Evolutionary conservation across 495 filamentous ascomycete genomes (phyloP).

Genomic region (Diplogelasinospora grovesii): DNA sequence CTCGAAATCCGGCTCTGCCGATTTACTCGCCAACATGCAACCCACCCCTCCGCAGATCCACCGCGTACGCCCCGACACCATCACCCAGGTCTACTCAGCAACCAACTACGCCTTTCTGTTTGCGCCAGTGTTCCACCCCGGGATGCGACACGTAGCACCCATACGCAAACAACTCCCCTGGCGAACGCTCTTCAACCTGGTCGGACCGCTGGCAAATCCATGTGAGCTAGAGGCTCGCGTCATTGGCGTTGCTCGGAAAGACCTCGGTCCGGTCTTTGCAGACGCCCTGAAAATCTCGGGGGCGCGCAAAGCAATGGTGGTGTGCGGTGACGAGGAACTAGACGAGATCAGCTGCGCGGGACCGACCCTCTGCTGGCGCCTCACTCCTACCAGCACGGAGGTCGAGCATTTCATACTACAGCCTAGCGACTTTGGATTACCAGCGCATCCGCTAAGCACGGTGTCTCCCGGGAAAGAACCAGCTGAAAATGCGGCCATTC

Average conservation of each 20-base stretch:
- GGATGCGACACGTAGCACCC: conserved; percentile 77
- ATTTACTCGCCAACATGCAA: conserved; percentile 67
- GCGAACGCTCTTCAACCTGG: conserved; percentile 92
- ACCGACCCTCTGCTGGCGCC: conserved; percentile 76
- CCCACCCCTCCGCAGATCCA: conserved; percentile 66
- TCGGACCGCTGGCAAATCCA: conserved; percentile 89
- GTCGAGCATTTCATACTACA: conserved; percentile 68
- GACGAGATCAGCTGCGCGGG: conserved; percentile 93
- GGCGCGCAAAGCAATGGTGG: conserved; percentile 75
- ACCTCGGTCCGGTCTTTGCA: conserved; percentile 79
- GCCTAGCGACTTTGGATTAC: conserved; percentile 79
- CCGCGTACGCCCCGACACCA: conserved; percentile 61
- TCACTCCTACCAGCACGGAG: conserved; percentile 49
- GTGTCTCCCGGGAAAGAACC: conserved; percentile 83
- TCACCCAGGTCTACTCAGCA: conserved; percentile 60
- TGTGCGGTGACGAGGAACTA: conserved; percentile 89
- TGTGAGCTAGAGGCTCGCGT: conserved; percentile 80
- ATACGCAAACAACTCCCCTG: conserved; percentile 80
- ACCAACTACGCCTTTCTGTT: conserved; percentile 95
- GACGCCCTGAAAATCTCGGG: conserved; percentile 75
- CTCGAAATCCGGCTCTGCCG: conserved; percentile 90
- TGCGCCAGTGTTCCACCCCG: conserved; percentile 92
- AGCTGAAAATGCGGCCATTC: conserved; percentile 76
- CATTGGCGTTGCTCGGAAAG: conserved; percentile 80
- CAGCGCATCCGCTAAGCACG: conserved; percentile 60